Base-by-base conservation (phyloP, 2,329 filamentous ascomycete genomes). In the Claviceps sp. region DNA sequence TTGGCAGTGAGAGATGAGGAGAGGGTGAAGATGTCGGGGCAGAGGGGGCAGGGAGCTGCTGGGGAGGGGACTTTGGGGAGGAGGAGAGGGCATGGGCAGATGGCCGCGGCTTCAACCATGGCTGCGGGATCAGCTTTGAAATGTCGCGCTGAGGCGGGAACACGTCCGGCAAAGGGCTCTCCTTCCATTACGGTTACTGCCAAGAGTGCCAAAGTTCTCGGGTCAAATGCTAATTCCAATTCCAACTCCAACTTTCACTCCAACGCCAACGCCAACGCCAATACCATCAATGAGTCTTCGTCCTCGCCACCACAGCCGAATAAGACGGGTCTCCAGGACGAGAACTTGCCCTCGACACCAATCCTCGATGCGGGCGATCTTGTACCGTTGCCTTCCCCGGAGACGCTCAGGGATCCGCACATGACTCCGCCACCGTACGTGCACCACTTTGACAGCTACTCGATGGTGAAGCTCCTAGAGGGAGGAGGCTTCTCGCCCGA, bases 391-490 rank as follows among this genome's bases (percentile, higher is more conserved):
- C 60, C 67, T 14, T 67, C 71, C 4, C 70, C 72, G 7, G 65
- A 72, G 46, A 61, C 61, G n/a, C 58, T 59, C 13, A 76, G 77
- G 58, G 77, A 79, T 22, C 84, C 84, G 4, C 82, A 89, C 63
- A 78, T 86, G 63, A 75, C 81, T 47, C 78, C 87, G 0, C 80
- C 87, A 7, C 86, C 84, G 1, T 94, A 95, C 63, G 82, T 95
- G 37, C 93, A 98, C 70, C 89, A 97, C 70, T 98, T 98, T 68
- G 91, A 98, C 69, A 95, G 85, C 24, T 98, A 93, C 68, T 84
- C 82, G 14, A 78, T 97, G 5, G 93, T 97, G 16, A 85, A 85
- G 62, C 81, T 88, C 60, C 80, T 98, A 16, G 77, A 84, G 50
- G 77, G 82, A 18, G 82, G 82, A 13, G 85, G 85, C 0, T 96